Percentiles rank a stretch among this genome's conserved stretches.
Evolutionary conservation across 805 yeast genomes (phyloP).

Genomic region (Ogataea dorogensis): DNA sequence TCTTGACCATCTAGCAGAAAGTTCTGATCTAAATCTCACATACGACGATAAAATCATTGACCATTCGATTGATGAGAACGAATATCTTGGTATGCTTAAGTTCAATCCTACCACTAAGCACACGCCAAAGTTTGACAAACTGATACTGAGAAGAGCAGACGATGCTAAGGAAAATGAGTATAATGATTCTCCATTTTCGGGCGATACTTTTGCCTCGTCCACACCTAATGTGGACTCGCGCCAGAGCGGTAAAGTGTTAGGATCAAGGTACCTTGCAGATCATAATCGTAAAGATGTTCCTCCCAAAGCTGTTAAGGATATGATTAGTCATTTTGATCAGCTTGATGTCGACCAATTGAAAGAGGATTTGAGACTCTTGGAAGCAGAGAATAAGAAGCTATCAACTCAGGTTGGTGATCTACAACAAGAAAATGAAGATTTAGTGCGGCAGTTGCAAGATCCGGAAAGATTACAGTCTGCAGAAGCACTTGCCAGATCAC

Average conservation of each 20-base stretch:
- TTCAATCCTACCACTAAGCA: neutral
- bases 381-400: neutral
- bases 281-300: neutral
- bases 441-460: too few species aligned
- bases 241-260: neutral
- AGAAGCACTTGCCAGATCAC: neutral
- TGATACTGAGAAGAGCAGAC: conserved; percentile 2
- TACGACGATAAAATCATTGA: conserved; percentile 8
- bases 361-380: too few species aligned
- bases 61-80: conserved; percentile 5
- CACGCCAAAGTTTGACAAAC: neutral
- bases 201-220: conserved; percentile 15
- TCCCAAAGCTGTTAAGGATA: neutral
- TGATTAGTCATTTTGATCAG: neutral
- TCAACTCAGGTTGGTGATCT: neutral
- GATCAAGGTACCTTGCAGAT: neutral
- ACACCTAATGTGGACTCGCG: conserved; percentile 15
- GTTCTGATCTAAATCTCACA: conserved; percentile 12
- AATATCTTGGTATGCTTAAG: conserved; percentile 4
- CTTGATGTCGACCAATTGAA: neutral
- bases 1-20: conserved; percentile 12
- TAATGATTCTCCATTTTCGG: conserved; percentile 3
- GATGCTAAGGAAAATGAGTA: conserved; percentile 9
- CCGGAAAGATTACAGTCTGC: too few species aligned
- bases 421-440: neutral